Percentiles rank a stretch among this genome's conserved stretches.
Evolutionary conservation across 345 rosid species (phyloP).

Genomic region (Lenwebbia sp.): DNA sequence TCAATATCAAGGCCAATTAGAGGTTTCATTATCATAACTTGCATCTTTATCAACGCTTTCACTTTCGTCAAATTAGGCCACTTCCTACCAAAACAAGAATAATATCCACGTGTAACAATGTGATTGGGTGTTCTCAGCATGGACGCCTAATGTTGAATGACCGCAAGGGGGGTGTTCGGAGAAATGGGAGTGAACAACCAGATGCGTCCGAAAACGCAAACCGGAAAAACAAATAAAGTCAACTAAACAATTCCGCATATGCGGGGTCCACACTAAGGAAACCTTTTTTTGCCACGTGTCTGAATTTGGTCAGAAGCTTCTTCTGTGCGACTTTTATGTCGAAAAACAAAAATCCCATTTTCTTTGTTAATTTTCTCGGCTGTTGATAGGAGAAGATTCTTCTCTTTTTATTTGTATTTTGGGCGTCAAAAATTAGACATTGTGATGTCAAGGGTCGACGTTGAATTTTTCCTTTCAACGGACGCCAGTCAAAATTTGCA

Average conservation of each 20-base stretch:
- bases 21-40: background rate
- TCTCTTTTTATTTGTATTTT: background rate
- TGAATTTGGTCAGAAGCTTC: background rate
- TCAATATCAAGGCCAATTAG: rapidly evolving
- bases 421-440: background rate
- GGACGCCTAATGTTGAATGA: background rate
- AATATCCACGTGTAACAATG: background rate
- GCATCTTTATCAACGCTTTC: no score
- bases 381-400: background rate
- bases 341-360: background rate
- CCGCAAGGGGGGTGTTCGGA: background rate
- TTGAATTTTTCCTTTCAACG: background rate
- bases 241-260: background rate
- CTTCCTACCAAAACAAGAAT: background rate
- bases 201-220: background rate
- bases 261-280: background rate
- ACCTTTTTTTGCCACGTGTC: background rate
- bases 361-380: background rate
- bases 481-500: background rate
- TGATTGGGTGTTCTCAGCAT: background rate
- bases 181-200: background rate
- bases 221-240: background rate
- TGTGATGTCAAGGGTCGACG: background rate
- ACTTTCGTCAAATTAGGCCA: background rate
- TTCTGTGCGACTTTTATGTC: background rate